Percentiles rank a stretch among this genome's conserved stretches.
phyloP scores from a whole-genome alignment of 345 rosid genomes.

The Gynandropsis gynandra region DNA sequence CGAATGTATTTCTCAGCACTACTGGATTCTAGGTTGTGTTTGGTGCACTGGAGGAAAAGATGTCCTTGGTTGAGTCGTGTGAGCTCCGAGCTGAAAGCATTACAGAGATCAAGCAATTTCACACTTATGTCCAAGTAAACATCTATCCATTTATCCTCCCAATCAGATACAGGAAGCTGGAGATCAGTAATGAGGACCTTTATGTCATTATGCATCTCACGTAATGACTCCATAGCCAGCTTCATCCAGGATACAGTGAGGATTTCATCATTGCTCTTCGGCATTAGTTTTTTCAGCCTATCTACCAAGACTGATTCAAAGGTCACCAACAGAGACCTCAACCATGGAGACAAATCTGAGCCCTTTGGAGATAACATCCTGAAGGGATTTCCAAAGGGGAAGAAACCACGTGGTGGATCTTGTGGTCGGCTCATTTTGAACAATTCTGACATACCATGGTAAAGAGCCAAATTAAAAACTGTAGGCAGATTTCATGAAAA shows the following conservation, averaged over 20 bases:
- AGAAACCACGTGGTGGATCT: constrained; percentile 61
- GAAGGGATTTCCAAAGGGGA: constrained; percentile 85
- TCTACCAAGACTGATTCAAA: constrained; percentile 63
- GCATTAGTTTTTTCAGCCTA: constrained; percentile 55
- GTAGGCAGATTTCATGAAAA: no score
- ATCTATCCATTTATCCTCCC: constrained; percentile 94
- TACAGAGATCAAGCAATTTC: constrained; percentile 76
- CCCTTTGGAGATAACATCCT: constrained; percentile 65
- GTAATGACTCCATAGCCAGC: constrained; percentile 66
- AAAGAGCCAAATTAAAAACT: no score
- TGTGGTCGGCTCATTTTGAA: constrained; percentile 71
- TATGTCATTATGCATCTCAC: constrained; percentile 59
- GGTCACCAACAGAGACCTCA: constrained; percentile 34
- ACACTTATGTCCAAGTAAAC: constrained; percentile 81
- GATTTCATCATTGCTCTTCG: constrained; percentile 49
- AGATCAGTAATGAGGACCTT: constrained; percentile 63
- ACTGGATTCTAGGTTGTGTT: constrained; percentile 53
- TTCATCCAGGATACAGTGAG: constrained; percentile 83
- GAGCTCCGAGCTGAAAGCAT: constrained; percentile 72
- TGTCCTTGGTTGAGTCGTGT: constrained; percentile 69
- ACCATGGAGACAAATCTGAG: constrained; percentile 55
- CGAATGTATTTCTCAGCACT: constrained; percentile 38
- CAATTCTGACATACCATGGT: constrained; percentile 5
- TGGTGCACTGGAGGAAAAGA: constrained; percentile 60
- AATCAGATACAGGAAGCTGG: constrained; percentile 70